phyloP scores from a whole-genome alignment of 331 rosid genomes.

The Telfairia occidentalis region DNA sequence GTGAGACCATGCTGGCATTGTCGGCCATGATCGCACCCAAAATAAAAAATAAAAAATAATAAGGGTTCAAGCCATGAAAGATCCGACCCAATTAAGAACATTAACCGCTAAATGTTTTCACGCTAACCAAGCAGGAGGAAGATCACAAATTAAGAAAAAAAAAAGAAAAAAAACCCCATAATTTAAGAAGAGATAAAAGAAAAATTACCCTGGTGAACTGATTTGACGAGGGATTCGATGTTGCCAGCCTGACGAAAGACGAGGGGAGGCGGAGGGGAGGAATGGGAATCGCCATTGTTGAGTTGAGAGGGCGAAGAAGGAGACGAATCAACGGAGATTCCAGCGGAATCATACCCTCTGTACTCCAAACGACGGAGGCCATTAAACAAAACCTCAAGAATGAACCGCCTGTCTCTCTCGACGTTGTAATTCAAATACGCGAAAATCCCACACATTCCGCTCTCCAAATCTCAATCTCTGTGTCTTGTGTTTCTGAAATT shows the following conservation, averaged over 20 bases:
- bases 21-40: background rate
- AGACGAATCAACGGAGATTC: constrained; percentile 67
- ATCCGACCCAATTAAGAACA: background rate
- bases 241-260: constrained; percentile 91
- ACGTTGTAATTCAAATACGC: constrained; percentile 92
- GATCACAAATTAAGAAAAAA: constrained; percentile 7
- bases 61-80: background rate
- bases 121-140: background rate
- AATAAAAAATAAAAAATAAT: too few species aligned
- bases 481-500: background rate
- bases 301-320: constrained; percentile 14
- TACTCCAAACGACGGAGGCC: constrained; percentile 82
- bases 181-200: background rate
- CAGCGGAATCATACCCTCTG: constrained; percentile 95
- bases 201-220: constrained; percentile 60
- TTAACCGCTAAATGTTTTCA: background rate
- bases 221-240: constrained; percentile 86
- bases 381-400: constrained; percentile 85
- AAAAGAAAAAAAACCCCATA: background rate
- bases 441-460: constrained; percentile 84
- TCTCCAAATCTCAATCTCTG: background rate
- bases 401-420: constrained; percentile 66
- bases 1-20: constrained; percentile 2
- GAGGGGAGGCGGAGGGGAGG: constrained; percentile 31
- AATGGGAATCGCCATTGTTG: constrained; percentile 20